Percentiles rank a stretch among this genome's conserved stretches.
Conservation (phyloP, 73 alveolate species). For the Effrenium voratum region DNA sequence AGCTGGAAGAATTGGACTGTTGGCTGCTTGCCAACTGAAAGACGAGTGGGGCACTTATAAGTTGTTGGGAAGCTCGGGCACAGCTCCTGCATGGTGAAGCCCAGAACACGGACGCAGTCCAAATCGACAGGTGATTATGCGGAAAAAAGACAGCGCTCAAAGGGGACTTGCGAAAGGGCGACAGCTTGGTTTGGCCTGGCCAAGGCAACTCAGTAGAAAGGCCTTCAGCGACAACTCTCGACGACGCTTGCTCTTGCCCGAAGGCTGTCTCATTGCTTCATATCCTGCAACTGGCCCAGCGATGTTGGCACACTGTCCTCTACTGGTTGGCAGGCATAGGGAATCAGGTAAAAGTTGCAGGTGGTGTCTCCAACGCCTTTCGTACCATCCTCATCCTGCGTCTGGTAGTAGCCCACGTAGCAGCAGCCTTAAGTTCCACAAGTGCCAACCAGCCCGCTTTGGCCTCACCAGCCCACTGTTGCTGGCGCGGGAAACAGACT, state of each 20-base stretch:
- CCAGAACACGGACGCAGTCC: too few relatives aligned
- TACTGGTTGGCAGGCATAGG: conserved; percentile 67
- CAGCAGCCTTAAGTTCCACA: conserved; percentile 4
- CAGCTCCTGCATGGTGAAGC: too few relatives aligned
- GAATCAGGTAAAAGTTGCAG: conserved; percentile 58
- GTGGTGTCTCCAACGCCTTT: conserved; percentile 65
- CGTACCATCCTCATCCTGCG: conserved; percentile 74
- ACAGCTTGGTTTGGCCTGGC: too few relatives aligned
- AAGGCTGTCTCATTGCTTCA: neutral
- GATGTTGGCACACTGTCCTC: neutral
- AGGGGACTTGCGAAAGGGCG: too few relatives aligned
- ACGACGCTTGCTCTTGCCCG: neutral
- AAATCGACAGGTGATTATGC: too few relatives aligned
- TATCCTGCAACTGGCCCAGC: neutral
- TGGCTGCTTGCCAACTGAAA: too few relatives aligned
- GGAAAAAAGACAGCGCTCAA: too few relatives aligned
- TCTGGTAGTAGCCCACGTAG: conserved; percentile 67
- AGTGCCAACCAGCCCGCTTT: neutral
- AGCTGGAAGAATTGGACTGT: neutral
- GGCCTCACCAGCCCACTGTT: neutral
- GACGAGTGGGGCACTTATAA: too few relatives aligned
- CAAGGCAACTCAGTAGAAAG: neutral
- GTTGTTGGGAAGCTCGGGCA: too few relatives aligned
- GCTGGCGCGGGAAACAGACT: neutral
- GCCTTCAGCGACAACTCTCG: neutral